phyloP scores from a whole-genome alignment of 2,329 filamentous ascomycete species.

The Trichoderma sp. region DNA sequence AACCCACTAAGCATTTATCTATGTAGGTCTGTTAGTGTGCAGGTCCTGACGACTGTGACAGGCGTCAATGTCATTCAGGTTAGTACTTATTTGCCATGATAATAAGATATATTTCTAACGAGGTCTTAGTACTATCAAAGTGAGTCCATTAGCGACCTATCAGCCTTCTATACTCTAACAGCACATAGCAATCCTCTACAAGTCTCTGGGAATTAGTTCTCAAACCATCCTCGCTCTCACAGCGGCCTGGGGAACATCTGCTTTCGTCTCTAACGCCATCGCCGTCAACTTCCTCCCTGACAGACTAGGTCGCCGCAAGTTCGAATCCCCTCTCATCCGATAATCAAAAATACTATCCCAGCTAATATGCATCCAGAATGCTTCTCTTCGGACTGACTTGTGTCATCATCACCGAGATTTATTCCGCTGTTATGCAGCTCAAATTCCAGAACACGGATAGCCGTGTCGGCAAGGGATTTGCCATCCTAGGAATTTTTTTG shows the following conservation, averaged over 20 bases:
- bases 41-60: background rate
- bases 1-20: background rate
- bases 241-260: background rate
- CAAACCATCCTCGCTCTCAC: background rate
- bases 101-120: background rate
- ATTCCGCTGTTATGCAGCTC: background rate
- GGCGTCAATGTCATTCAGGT: background rate
- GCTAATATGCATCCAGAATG: background rate
- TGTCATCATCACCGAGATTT: background rate
- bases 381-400: background rate
- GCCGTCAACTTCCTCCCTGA: background rate
- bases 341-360: too few species aligned
- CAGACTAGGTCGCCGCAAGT: background rate
- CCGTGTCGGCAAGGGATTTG: background rate
- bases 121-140: background rate
- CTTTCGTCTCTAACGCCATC: background rate
- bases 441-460: background rate
- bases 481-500: background rate
- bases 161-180: background rate
- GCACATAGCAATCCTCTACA: background rate
- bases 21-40: background rate
- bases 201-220: background rate
- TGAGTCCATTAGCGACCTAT: background rate
- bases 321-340: background rate
- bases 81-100: background rate